phyloP scores from a whole-genome alignment of 2,329 filamentous ascomycete genomes.

The Beauveria asiatica region DNA sequence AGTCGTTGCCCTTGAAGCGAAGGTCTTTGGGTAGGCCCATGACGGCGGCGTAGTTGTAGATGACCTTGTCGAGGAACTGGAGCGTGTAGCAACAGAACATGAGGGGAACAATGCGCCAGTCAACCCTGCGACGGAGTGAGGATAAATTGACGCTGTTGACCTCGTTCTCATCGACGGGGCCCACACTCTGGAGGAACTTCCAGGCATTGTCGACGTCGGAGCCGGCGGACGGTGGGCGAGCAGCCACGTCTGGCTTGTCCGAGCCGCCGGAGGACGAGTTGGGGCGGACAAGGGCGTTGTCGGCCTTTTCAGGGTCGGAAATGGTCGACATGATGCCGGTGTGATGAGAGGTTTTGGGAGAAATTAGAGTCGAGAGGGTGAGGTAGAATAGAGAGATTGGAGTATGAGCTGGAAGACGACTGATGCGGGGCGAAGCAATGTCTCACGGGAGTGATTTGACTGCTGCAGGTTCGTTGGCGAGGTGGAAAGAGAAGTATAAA shows the following conservation, averaged over 20 bases:
- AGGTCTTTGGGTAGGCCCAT: conserved; percentile 53
- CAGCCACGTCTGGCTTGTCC: conserved; percentile 5
- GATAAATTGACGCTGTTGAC: conserved; percentile 32
- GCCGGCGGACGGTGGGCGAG: conserved; percentile 7
- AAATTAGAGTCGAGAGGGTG: neutral
- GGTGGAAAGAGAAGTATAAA: neutral
- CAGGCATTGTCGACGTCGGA: conserved; percentile 35
- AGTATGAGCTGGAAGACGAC: neutral
- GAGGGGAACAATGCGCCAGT: conserved; percentile 50
- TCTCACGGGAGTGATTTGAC: neutral
- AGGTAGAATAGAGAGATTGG: neutral
- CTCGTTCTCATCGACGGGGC: conserved; percentile 25
- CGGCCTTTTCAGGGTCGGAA: neutral
- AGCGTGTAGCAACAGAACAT: conserved; percentile 56
- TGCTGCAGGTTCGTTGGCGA: neutral
- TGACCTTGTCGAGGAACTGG: conserved; percentile 57
- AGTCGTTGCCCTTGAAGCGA: conserved; percentile 43
- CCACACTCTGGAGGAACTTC: conserved; percentile 35
- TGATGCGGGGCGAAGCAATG: neutral
- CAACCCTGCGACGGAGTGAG: conserved; percentile 45
- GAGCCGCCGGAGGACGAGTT: conserved; percentile 10
- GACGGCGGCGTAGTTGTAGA: conserved; percentile 57
- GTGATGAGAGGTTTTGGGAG: neutral
- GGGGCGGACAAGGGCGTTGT: conserved; percentile 12
- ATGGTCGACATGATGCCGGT: conserved; percentile 17